These are phyloP conservation scores for Phytopythium aichiense DNA, from an alignment of 352 stramenopile species.

Conservation along the genomic window DNA sequence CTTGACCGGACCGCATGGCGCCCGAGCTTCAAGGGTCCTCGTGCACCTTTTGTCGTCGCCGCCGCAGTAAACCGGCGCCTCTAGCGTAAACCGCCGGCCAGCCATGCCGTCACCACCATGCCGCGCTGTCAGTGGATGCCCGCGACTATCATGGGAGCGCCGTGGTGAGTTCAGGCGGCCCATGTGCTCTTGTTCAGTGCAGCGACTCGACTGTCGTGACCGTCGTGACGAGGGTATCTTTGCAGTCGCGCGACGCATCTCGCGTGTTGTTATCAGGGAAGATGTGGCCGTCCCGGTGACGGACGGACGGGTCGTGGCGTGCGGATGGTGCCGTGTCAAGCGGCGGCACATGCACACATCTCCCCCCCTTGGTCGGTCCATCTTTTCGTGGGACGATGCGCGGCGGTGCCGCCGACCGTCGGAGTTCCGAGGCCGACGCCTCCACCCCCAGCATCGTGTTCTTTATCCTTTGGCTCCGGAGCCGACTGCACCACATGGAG, in stretches of 20 bases:
- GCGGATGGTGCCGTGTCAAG: neutral
- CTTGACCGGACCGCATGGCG: constrained; percentile 5
- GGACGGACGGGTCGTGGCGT: neutral
- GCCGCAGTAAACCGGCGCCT: neutral
- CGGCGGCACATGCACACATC: neutral
- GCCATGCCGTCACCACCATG: neutral
- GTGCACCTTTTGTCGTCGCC: neutral
- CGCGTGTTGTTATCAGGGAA: constrained; percentile 5
- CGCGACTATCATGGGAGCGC: neutral
- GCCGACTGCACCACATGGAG: no score
- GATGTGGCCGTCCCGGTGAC: neutral
- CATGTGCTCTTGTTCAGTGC: neutral
- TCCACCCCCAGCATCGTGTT: neutral
- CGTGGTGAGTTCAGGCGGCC: no score
- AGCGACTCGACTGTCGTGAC: neutral
- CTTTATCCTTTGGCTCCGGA: neutral
- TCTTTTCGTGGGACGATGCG: neutral
- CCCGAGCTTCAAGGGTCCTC: constrained; percentile 2
- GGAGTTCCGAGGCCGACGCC: no score
- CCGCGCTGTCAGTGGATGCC: neutral
- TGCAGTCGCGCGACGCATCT: neutral
- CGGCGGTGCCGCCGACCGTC: neutral
- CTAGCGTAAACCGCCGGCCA: neutral
- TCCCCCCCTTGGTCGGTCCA: neutral
- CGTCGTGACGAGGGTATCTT: neutral